Evolutionary conservation across 495 filamentous ascomycete genomes (phyloP).

Genomic region (Penicillium longicatenatum): DNA sequence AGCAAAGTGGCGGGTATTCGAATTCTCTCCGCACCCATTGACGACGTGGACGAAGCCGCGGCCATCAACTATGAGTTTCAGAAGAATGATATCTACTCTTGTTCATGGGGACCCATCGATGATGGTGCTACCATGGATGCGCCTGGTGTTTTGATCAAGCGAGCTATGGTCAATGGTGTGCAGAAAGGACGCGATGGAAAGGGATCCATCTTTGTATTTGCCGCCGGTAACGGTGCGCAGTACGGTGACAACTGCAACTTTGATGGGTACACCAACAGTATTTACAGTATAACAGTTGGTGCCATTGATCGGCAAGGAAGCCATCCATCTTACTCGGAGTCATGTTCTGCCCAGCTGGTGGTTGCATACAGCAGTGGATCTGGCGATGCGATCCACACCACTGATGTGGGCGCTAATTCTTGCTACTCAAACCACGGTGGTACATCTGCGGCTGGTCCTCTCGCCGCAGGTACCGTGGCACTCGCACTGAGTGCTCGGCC

Average conservation of each 20-base stretch:
- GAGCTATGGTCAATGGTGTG: conserved; percentile 88
- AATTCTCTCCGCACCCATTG: conserved; percentile 87
- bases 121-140: conserved; percentile 93
- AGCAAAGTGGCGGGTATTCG: conserved; percentile 87
- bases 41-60: conserved; percentile 87
- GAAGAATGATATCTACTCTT: conserved; percentile 95
- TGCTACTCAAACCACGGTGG: conserved; percentile 84
- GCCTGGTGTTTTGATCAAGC: conserved; percentile 83
- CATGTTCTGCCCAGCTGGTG: conserved; percentile 91
- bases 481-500: conserved; percentile 86
- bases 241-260: conserved; percentile 97
- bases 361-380: conserved; percentile 95
- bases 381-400: conserved; percentile 89
- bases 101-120: conserved; percentile 96
- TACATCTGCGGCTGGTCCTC: conserved; percentile 93
- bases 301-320: conserved; percentile 83
- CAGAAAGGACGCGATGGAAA: conserved; percentile 81
- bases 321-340: conserved; percentile 93
- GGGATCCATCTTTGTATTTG: conserved; percentile 97
- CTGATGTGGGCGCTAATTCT: conserved; percentile 81
- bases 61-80: conserved; percentile 92
- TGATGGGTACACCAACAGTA: conserved; percentile 98
- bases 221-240: conserved; percentile 90
- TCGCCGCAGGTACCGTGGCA: conserved; percentile 90
- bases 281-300: conserved; percentile 96